Percentiles rank a stretch among this genome's conserved stretches.
Evolutionary conservation across 805 yeast species (phyloP).

Genomic region (Debaryomyces castellii): DNA sequence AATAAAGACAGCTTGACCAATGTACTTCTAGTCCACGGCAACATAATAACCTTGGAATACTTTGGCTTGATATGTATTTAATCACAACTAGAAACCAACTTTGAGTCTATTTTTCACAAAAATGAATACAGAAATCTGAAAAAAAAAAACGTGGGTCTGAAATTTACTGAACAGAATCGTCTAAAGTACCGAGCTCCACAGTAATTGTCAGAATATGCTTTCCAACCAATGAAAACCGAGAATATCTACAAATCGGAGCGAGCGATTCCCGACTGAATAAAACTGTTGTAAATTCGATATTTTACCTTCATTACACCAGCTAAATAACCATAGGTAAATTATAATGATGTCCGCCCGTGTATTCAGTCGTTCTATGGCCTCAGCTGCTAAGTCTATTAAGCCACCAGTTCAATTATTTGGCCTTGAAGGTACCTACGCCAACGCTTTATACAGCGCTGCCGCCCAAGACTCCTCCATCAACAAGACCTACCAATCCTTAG

Average conservation of each 20-base stretch:
- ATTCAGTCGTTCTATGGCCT: slow-evolving; percentile 70
- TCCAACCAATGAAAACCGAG: slow-evolving; percentile 6
- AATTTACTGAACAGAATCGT: not conserved
- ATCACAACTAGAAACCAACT: not conserved
- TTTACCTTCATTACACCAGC: not conserved
- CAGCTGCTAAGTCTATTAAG: slow-evolving; percentile 63
- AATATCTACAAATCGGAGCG: slow-evolving; percentile 2
- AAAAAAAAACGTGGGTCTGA: slow-evolving; percentile 1
- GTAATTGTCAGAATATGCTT: not conserved
- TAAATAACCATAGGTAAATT: not conserved
- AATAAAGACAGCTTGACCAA: slow-evolving; percentile 6
- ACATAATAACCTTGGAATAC: slow-evolving; percentile 3
- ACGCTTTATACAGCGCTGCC: slow-evolving; percentile 91
- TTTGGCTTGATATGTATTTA: not conserved
- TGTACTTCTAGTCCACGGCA: slow-evolving; percentile 10
- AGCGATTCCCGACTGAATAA: slow-evolving; percentile 1
- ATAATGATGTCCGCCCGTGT: slow-evolving; percentile 57
- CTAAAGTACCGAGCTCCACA: not conserved
- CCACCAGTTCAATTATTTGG: slow-evolving; percentile 95
- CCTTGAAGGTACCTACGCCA: slow-evolving; percentile 94
- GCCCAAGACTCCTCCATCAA: slow-evolving; percentile 77
- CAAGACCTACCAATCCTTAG: slow-evolving; percentile 64
- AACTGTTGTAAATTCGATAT: not conserved
- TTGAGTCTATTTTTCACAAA: not conserved
- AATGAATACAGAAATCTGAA: not conserved